Percentiles rank a stretch among this genome's conserved stretches.
phyloP scores from a whole-genome alignment of 805 yeast species.

The Wickerhamiella siamensis region DNA sequence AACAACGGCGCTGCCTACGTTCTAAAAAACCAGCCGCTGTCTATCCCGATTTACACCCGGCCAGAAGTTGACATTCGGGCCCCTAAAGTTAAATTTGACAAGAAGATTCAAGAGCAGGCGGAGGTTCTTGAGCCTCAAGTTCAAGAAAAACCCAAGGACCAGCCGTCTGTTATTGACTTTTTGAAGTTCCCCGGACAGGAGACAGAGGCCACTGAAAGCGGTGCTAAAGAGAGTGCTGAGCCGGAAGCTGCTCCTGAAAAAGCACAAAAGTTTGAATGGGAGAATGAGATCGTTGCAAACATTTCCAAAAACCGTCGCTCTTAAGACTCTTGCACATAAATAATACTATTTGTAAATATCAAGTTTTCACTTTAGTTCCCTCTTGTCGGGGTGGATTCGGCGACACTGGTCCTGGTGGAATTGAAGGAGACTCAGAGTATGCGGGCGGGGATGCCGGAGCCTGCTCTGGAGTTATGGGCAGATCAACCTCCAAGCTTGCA shows the following conservation, averaged over 20 bases:
- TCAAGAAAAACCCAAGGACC: not conserved
- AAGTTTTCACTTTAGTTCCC: too few relatives aligned
- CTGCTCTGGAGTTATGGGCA: not conserved
- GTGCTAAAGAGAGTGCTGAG: not conserved
- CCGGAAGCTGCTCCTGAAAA: not conserved
- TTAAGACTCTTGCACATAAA: not conserved
- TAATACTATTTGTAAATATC: not conserved
- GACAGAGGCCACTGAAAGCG: conserved; percentile 1
- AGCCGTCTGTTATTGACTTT: conserved; percentile 12
- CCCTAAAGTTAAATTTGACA: conserved; percentile 4
- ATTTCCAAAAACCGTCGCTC: conserved; percentile 1
- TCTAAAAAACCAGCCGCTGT: conserved; percentile 21
- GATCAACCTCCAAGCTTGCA: not conserved
- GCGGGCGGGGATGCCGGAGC: not conserved
- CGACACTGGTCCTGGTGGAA: too few relatives aligned
- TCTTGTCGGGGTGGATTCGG: too few relatives aligned
- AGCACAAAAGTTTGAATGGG: conserved; percentile 16
- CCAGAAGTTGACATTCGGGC: conserved; percentile 4
- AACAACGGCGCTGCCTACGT: conserved; percentile 64
- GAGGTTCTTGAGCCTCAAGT: not conserved
- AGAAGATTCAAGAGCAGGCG: conserved; percentile 1
- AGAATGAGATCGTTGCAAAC: conserved; percentile 14
- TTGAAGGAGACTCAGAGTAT: not conserved
- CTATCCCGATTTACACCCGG: conserved; percentile 17
- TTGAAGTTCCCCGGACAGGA: conserved; percentile 14